Evolutionary conservation across 208 protist genomes (phyloP).

Genomic region (Acanthamoeba healyi): DNA sequence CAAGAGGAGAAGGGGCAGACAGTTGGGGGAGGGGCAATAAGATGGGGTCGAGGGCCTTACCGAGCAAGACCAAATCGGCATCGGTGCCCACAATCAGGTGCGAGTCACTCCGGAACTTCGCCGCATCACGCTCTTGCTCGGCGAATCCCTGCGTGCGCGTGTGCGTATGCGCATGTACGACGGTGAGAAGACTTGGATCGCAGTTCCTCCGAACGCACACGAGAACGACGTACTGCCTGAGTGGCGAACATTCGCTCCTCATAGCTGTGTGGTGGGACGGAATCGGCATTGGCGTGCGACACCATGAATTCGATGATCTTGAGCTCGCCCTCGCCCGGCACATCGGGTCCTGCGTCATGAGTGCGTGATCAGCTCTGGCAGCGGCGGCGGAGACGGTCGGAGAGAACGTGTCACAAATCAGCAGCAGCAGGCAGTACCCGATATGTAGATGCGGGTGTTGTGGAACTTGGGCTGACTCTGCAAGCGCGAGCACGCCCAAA

Average conservation of each 20-base stretch:
- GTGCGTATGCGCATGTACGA: not conserved
- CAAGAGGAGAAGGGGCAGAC: too few species aligned
- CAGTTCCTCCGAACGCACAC: not conserved
- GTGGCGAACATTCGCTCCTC: slow-evolving; percentile 20
- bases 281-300: slow-evolving; percentile 25
- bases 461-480: slow-evolving; percentile 9
- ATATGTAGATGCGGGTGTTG: slow-evolving; percentile 7
- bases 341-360: slow-evolving; percentile 44
- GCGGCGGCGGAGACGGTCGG: too few species aligned
- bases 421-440: too few species aligned
- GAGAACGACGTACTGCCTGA: not conserved
- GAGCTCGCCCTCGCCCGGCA: slow-evolving; percentile 47
- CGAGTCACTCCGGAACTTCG: not conserved
- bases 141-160: slow-evolving; percentile 20
- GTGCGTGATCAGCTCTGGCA: too few species aligned
- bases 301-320: slow-evolving; percentile 39
- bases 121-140: not conserved
- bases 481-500: slow-evolving; percentile 28
- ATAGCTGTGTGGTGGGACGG: not conserved
- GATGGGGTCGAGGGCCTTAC: too few species aligned
- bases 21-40: too few species aligned
- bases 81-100: slow-evolving; percentile 62
- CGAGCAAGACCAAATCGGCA: slow-evolving; percentile 26
- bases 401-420: too few species aligned
- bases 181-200: not conserved